These are phyloP conservation scores for Erodium maritimum DNA, from an alignment of 345 rosid genomes.

Conservation along the genomic window DNA sequence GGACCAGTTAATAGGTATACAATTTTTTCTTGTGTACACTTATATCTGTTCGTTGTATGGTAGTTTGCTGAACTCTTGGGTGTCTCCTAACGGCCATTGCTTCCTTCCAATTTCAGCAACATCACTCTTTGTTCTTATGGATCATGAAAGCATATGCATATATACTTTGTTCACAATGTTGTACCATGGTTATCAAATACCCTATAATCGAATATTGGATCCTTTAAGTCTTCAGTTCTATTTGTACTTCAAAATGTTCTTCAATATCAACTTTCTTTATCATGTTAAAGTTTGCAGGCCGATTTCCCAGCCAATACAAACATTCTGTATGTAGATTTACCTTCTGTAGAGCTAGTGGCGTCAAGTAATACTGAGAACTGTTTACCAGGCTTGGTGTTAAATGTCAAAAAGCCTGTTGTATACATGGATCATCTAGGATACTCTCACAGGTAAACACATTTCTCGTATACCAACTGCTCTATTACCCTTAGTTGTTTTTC, in stretches of 20 bases:
- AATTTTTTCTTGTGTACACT: neutral
- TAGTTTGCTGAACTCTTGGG: neutral
- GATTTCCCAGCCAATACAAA: slow-evolving; percentile 92
- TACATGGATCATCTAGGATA: slow-evolving; percentile 54
- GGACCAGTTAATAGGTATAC: neutral
- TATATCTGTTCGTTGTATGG: neutral
- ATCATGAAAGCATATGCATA: neutral
- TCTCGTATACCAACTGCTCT: neutral
- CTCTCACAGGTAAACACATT: slow-evolving; percentile 41
- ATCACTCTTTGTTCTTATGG: neutral
- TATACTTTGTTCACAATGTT: neutral
- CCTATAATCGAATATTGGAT: too few relatives aligned
- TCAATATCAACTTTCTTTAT: slow-evolving; percentile 6
- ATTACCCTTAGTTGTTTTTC: neutral
- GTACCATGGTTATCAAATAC: neutral
- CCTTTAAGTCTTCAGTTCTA: too few relatives aligned
- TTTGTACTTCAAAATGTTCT: slow-evolving; percentile 2
- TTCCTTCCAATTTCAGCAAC: neutral
- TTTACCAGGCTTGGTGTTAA: slow-evolving; percentile 80
- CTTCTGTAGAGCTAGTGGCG: slow-evolving; percentile 52
- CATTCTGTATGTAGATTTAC: slow-evolving; percentile 73
- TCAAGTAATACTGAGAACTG: slow-evolving; percentile 46
- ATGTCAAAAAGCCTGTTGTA: slow-evolving; percentile 55
- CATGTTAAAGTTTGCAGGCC: slow-evolving; percentile 48
- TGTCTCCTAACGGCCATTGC: neutral